These are phyloP conservation scores for Neofusicoccum cordaticola DNA, from an alignment of 2,329 filamentous ascomycete genomes.

Conservation along the genomic window DNA sequence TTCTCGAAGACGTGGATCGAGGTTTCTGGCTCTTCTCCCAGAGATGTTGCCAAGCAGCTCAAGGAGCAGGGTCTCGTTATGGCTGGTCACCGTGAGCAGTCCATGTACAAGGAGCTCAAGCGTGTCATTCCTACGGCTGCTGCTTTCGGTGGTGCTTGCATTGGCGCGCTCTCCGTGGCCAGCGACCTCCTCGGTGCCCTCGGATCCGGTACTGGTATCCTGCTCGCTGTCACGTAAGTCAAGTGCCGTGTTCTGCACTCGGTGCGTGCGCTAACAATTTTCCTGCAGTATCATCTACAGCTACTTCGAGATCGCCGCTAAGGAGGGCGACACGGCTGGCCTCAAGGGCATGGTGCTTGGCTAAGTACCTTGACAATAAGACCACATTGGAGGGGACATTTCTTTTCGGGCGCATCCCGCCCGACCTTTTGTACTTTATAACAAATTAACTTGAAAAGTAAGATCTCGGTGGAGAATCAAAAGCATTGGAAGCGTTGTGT, in stretches of 20 bases:
- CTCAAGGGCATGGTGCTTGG: conserved; percentile 65
- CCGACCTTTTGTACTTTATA: conserved; percentile 12
- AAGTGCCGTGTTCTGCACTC: not conserved
- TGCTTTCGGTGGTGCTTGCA: conserved; percentile 97
- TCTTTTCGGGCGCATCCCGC: not conserved
- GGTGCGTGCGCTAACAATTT: conserved; percentile 26
- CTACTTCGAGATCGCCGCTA: conserved; percentile 98
- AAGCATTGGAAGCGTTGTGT: conserved; percentile 11
- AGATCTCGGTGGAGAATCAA: not conserved
- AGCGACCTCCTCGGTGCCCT: conserved; percentile 95
- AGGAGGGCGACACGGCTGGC: conserved; percentile 91
- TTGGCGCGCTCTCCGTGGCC: conserved; percentile 92
- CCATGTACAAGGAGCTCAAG: conserved; percentile 99
- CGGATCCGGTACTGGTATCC: conserved; percentile 94
- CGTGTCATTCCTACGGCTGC: conserved; percentile 97
- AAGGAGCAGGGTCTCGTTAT: conserved; percentile 99
- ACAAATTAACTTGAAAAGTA: conserved; percentile 1
- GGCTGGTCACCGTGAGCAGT: conserved; percentile 98
- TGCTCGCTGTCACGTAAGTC: conserved; percentile 96
- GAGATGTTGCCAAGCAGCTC: conserved; percentile 98
- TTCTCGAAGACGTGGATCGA: conserved; percentile 99
- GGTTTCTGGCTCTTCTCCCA: conserved; percentile 94
- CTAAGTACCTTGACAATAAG: conserved; percentile 23
- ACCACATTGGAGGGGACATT: not conserved
- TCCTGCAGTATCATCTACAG: conserved; percentile 86